Base-by-base conservation (phyloP, 495 filamentous ascomycete species). In the Hypomontagnella monticulosa region DNA sequence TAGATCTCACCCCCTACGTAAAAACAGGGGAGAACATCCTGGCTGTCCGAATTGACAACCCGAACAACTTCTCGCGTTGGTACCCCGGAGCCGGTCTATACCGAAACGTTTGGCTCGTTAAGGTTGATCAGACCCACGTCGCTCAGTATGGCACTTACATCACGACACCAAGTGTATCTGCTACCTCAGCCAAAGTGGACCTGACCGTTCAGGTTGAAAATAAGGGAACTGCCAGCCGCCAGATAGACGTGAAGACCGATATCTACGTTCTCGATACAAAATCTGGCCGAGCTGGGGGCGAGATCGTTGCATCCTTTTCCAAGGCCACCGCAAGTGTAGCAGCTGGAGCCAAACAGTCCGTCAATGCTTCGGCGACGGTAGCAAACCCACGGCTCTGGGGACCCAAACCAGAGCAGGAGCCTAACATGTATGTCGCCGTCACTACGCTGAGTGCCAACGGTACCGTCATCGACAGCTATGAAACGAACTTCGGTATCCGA, bases 51-150 rank as follows among this genome's bases (percentile, higher is more conserved):
- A 57, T 84, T 3, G 81, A 84, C 37, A 81, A 83, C 50, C 67
- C 76, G 1, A 6, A 76, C 1, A 73, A 77, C 12, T 76, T 72
- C 14, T 82, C 80, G 9, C 78, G 82, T 0, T 84, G 77, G 78
- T 83, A 84, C 48, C 82, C 82, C 4, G 81, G 80, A 7, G 82
- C 73, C 6, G 82, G 81, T 14, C 73, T 84, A 11, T 84, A 84
- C 61, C 75, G 82, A 5, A 81, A 83, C 44, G 68, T 84, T 4
- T 84, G 82, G 82, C 74, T 84, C 8, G 68, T 74, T 41, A 82
- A 78, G 51, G 71, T 77, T 10, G 65, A 75, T 53, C 68, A 75
- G 27, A 59, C 69, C 1, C 81, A 84, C 63, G 76, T 84, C 3
- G 71, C 54, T 4, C 75, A 82, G 36, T 78, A 70, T 30, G 81